Evolutionary conservation across 2,329 filamentous ascomycete genomes (phyloP).

Genomic region (Penicillium hordei): DNA sequence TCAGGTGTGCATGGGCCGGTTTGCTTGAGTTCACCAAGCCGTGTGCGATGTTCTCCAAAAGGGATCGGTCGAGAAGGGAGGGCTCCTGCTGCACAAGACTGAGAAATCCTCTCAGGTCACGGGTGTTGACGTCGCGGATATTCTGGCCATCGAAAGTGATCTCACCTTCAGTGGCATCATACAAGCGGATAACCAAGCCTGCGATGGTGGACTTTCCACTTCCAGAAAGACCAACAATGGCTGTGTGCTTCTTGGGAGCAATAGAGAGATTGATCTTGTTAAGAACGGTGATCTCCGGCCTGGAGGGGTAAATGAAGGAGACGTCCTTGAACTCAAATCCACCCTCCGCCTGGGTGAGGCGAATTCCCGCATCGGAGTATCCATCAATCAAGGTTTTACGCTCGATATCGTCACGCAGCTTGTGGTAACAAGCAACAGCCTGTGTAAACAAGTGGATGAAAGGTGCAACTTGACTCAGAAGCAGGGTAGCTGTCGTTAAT

Average conservation of each 20-base stretch:
- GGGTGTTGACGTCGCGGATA: slow-evolving; percentile 57
- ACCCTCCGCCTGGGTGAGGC: slow-evolving; percentile 27
- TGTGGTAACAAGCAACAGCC: slow-evolving; percentile 56
- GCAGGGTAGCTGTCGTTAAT: slow-evolving; percentile 31
- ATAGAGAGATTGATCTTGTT: slow-evolving; percentile 26
- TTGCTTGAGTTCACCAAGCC: slow-evolving; percentile 44
- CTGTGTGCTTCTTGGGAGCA: slow-evolving; percentile 52
- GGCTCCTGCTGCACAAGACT: slow-evolving; percentile 27
- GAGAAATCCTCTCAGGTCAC: slow-evolving; percentile 24
- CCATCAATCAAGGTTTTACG: slow-evolving; percentile 50
- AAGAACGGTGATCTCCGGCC: slow-evolving; percentile 32
- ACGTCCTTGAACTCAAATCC: slow-evolving; percentile 39
- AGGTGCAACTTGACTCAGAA: slow-evolving; percentile 42
- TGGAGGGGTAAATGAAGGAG: slow-evolving; percentile 36
- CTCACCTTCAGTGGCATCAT: slow-evolving; percentile 61
- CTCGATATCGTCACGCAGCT: slow-evolving; percentile 60
- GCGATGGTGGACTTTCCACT: slow-evolving; percentile 68
- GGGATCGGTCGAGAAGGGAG: slow-evolving; percentile 23
- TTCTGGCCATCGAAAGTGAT: slow-evolving; percentile 65
- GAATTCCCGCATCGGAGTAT: slow-evolving; percentile 23
- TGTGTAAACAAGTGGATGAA: slow-evolving; percentile 50
- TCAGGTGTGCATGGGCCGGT: slow-evolving; percentile 24
- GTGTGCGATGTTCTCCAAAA: slow-evolving; percentile 38
- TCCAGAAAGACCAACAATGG: slow-evolving; percentile 55
- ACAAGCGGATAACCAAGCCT: slow-evolving; percentile 60